Percentiles rank a stretch among this genome's conserved stretches.
phyloP scores from a whole-genome alignment of 768 basidiomycete genomes.

The Leucosporidium scottii region DNA sequence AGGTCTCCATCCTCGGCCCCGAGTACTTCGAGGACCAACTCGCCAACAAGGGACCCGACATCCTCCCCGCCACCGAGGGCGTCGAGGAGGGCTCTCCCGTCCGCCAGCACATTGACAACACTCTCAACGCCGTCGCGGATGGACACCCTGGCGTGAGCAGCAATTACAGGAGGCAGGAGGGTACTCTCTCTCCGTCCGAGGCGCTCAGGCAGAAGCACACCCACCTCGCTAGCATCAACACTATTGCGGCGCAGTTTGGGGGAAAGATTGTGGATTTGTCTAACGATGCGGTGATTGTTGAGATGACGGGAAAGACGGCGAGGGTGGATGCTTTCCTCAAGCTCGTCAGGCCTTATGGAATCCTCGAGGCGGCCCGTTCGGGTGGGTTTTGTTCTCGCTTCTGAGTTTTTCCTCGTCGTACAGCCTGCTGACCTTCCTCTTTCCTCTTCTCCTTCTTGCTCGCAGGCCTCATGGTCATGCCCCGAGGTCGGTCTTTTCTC shows the following conservation, averaged over 20 bases:
- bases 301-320: conserved; percentile 84
- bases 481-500: conserved; percentile 47
- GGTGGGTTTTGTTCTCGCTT: conserved; percentile 53
- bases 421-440: background rate
- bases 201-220: conserved; percentile 82
- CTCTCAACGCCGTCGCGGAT: conserved; percentile 28
- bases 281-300: conserved; percentile 89
- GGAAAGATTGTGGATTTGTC: conserved; percentile 90
- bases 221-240: conserved; percentile 77
- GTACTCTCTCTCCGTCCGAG: conserved; percentile 46
- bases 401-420: too few species aligned
- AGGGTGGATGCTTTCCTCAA: conserved; percentile 88
- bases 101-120: conserved; percentile 34
- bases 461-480: conserved; percentile 94
- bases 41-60: conserved; percentile 55
- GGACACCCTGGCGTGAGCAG: conserved; percentile 44
- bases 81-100: conserved; percentile 35
- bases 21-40: conserved; percentile 94
- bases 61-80: conserved; percentile 35
- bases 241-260: conserved; percentile 78
- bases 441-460: too few species aligned
- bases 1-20: conserved; percentile 93
- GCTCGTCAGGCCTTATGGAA: conserved; percentile 85
- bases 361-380: conserved; percentile 88
- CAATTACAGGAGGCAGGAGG: conserved; percentile 50